phyloP scores from a whole-genome alignment of 2,329 filamentous ascomycete species.

The Dothideomycetes sp. region DNA sequence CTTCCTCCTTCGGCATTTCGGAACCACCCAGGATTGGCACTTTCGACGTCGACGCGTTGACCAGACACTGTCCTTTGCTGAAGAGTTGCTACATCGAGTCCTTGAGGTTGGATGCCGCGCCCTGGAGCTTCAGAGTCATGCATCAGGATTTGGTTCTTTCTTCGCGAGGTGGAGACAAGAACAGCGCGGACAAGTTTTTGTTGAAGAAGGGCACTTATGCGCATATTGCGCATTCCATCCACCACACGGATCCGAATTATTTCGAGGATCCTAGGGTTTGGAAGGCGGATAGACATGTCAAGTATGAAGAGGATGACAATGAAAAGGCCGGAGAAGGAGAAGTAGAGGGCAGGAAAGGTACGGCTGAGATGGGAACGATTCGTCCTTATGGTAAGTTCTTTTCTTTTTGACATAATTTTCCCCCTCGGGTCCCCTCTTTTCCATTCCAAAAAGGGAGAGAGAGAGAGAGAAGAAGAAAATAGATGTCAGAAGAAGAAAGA shows the following conservation, averaged over 20 bases:
- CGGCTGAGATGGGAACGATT: constrained; percentile 34
- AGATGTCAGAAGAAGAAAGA: too few species aligned
- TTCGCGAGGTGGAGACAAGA: constrained; percentile 23
- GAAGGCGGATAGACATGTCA: constrained; percentile 27
- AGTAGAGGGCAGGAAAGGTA: constrained; percentile 12
- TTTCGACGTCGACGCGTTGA: constrained; percentile 27
- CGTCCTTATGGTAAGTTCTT: constrained; percentile 33
- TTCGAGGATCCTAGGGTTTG: constrained; percentile 26
- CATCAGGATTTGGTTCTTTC: constrained; percentile 29
- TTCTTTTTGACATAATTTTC: background rate
- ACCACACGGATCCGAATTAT: constrained; percentile 28
- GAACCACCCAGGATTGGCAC: constrained; percentile 24
- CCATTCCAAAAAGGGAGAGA: too few species aligned
- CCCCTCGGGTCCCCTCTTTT: too few species aligned
- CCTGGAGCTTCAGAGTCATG: constrained; percentile 29
- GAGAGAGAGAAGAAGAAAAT: too few species aligned
- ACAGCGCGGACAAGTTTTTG: constrained; percentile 21
- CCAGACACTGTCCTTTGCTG: constrained; percentile 27
- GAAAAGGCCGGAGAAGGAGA: too few species aligned
- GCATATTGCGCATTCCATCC: constrained; percentile 29
- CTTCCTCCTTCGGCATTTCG: constrained; percentile 25
- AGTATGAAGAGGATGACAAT: constrained; percentile 22
- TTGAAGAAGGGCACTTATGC: constrained; percentile 29
- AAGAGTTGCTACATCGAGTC: constrained; percentile 32
- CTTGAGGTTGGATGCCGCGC: constrained; percentile 27